Evolutionary conservation across 768 basidiomycete genomes (phyloP).

Genomic region (Amanita pseudoporphyria): DNA sequence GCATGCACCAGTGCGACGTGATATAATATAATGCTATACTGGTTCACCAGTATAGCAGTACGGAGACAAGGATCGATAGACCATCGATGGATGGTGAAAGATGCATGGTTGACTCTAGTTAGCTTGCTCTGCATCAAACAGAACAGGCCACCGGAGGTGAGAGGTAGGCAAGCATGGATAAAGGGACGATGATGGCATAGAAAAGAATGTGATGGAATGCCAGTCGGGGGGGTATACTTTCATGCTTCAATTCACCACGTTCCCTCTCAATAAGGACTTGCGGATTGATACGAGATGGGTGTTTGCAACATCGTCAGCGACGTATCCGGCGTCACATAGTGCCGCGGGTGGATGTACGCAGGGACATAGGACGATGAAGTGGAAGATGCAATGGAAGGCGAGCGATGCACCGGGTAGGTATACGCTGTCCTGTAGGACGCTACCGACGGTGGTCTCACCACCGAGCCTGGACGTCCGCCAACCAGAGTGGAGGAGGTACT

Average conservation of each 20-base stretch:
- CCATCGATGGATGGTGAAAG: not conserved
- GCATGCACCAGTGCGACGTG: not conserved
- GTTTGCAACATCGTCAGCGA: slow-evolving; percentile 2
- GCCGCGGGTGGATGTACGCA: slow-evolving; percentile 20
- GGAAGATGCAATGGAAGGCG: slow-evolving; percentile 11
- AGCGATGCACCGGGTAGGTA: slow-evolving; percentile 13
- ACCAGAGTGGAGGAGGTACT: not conserved
- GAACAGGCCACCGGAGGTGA: not conserved
- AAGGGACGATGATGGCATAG: not conserved
- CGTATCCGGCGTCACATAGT: slow-evolving; percentile 2
- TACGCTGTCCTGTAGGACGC: slow-evolving; percentile 17
- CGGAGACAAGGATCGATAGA: not conserved
- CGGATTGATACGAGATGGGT: slow-evolving; percentile 2
- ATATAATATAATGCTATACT: not conserved
- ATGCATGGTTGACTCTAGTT: not conserved
- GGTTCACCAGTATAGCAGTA: not conserved
- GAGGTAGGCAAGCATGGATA: not conserved
- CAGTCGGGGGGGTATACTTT: not conserved
- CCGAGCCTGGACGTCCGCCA: slow-evolving; percentile 4
- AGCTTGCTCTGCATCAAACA: not conserved
- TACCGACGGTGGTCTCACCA: slow-evolving; percentile 1
- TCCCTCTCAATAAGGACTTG: not conserved
- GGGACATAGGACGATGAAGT: slow-evolving; percentile 21
- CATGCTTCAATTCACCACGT: not conserved
- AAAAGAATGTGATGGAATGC: too few species aligned